These are phyloP conservation scores for Penstemon eatonii DNA, from an alignment of 257 asterid species.

Conservation along the genomic window DNA sequence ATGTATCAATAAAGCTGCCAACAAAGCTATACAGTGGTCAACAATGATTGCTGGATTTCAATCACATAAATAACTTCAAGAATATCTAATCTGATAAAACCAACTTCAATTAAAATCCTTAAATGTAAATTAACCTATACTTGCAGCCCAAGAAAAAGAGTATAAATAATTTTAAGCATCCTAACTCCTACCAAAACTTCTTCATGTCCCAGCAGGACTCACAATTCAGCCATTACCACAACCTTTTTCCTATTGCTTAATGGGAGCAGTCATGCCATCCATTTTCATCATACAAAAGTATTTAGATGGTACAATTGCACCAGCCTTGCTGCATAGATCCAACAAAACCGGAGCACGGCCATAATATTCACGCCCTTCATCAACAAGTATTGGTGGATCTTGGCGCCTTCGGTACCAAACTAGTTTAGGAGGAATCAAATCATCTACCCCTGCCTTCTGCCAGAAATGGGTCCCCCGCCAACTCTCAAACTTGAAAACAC, in stretches of 20 bases:
- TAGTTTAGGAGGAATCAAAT: conserved; percentile 69
- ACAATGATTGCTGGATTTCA: no score
- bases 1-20: no score
- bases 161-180: background rate
- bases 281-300: conserved; percentile 76
- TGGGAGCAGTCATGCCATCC: conserved; percentile 64
- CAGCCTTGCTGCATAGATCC: conserved; percentile 83
- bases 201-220: background rate
- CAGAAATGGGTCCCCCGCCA: conserved; percentile 76
- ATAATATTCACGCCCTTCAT: conserved; percentile 67
- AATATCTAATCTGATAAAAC: background rate
- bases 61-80: no score
- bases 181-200: background rate
- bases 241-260: background rate
- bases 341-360: conserved; percentile 91
- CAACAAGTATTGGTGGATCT: conserved; percentile 64
- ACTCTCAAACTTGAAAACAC: conserved; percentile 64
- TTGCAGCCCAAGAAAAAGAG: background rate
- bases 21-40: no score
- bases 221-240: background rate
- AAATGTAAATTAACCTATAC: background rate
- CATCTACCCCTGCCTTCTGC: conserved; percentile 73
- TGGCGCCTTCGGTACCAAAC: conserved; percentile 78
- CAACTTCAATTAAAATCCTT: background rate
- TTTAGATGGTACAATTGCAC: conserved; percentile 64